Base-by-base conservation (phyloP, 768 basidiomycete genomes). In the Leccinum subgranulosum region DNA sequence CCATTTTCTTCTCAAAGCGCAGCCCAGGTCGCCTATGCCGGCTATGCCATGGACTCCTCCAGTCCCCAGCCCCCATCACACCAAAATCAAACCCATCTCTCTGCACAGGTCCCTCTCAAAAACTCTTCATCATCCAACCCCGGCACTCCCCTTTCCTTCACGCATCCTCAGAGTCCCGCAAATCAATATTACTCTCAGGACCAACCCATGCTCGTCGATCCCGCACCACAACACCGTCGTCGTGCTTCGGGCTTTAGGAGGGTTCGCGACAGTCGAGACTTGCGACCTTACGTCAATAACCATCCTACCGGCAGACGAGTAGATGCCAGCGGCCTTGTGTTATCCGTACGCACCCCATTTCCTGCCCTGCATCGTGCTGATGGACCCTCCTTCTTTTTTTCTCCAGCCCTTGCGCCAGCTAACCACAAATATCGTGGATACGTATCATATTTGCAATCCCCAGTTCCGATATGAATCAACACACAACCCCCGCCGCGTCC, bases 381-480 rank as follows among this genome's bases (percentile, higher is more conserved):
- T 48, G 49, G 6, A 3, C 23, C 56, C 6, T 27, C 14, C 8
- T 39, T 28, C 33, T 34, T 28, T 43, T 23, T 31, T 19, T 7
- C 29, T 58, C 43, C 69, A 83, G 81, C 83, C 85, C 11, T 69
- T 86, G 46, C 80, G 81, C 66, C 83, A 85, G 60, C 75, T 99
- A 49, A 98, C 97, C 2, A 89, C 88, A 7, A 82, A 90, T 64
- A 87, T 98, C 49, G 77, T 92, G 54, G 89, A 94, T 60, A 98
- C 94, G 17, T 99, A 90, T 76, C 87, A 84, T 66, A 90, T 95
- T 60, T 96, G 95, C 81, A 98, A 98, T 71, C 91, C 95, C 11
- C 79, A 84, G 60, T 99, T 98, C 80, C 84, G 89, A 69, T 99
- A 99, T 72, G 97, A 98, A 74, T 90, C 91, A 3, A 77, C 90